A percentile compares a stretch with the other conserved stretches of the same genome.
Conservation (phyloP, 805 yeast species). For the Sugiyamaella lignohabitans region DNA sequence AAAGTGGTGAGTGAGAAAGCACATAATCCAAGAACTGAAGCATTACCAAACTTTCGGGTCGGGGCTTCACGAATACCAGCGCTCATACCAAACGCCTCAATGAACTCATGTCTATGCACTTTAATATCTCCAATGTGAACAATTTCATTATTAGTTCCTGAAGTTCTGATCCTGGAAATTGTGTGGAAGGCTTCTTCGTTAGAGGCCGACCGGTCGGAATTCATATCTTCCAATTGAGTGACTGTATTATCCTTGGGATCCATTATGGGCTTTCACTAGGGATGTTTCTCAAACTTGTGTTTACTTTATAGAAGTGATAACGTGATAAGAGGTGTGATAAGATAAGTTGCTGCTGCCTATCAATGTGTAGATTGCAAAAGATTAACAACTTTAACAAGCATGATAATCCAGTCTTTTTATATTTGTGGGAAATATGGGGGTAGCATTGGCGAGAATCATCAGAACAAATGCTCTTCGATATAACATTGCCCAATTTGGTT, state of each 20-base stretch:
- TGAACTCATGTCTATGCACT: conserved; percentile 39
- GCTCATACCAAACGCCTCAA: conserved; percentile 49
- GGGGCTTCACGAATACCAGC: conserved; percentile 59
- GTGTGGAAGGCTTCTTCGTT: not conserved
- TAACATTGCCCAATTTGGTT: no score
- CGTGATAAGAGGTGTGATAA: no score
- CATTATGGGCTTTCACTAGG: no score
- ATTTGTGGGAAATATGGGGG: no score
- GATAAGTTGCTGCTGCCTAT: no score
- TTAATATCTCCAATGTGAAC: conserved; percentile 34
- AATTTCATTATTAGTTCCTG: conserved; percentile 20
- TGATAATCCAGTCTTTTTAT: no score
- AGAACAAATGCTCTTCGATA: no score
- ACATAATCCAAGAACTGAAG: conserved; percentile 55
- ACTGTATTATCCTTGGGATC: not conserved
- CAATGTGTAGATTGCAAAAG: no score
- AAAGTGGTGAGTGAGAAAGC: conserved; percentile 61
- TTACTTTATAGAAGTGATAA: no score
- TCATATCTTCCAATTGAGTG: not conserved
- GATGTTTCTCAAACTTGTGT: no score
- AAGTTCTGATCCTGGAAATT: conserved; percentile 14
- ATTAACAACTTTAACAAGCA: no score
- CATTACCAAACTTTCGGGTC: conserved; percentile 51
- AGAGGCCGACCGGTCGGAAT: not conserved
- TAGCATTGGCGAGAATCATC: no score